Base-by-base conservation (phyloP, 208 protist species). In the Crithidia fasciculata region DNA sequence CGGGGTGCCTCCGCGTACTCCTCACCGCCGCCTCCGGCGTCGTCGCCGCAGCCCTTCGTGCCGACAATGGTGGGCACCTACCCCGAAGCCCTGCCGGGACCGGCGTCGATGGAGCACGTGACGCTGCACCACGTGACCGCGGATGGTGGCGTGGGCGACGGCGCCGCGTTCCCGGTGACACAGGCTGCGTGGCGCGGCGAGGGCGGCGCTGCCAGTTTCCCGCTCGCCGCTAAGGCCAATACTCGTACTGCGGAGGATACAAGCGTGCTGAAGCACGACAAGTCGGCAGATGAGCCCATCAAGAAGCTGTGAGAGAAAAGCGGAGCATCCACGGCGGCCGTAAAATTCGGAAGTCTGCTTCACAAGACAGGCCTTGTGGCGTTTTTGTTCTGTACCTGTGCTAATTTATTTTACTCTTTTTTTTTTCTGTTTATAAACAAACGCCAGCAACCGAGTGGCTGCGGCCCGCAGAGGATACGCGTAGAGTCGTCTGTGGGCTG, bases 31-130 rank as follows among this genome's bases (percentile, higher is more conserved):
- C 28, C 28, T 0, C 28, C 28, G 28, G 28, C 28, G 28, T 28
- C 28, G 28, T 28, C 28, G 45, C 50, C 63, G 40, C 63, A 28
- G 63, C 63, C 16, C 8, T 69, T 59, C 37, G 18, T 69, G n/a
- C 63, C 50, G 16, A 40, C 63, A 39, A 50, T 69, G 63, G 63
- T 69, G 49, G 50, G 63, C 39, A 69, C 50, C 36, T 69, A 57
- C n/a, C 63, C 63, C 8, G 63, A 69, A 50, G 63, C 63, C 12
- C 50, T 59, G 28, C 63, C 63, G 0, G 63, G 63, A 2, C 63
- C 63, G 0, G 16, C 50, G 12, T 56, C 36, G 15, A 59, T 69
- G 63, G 50, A 43, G 52, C 18, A 69, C 50, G 50, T 69, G 49
- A 69, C 63, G 52, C 37, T 69, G 63, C 37, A 69, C 8, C 36